phyloP scores from a whole-genome alignment of 768 basidiomycete species.

The Coprinopsis marcescibilis region DNA sequence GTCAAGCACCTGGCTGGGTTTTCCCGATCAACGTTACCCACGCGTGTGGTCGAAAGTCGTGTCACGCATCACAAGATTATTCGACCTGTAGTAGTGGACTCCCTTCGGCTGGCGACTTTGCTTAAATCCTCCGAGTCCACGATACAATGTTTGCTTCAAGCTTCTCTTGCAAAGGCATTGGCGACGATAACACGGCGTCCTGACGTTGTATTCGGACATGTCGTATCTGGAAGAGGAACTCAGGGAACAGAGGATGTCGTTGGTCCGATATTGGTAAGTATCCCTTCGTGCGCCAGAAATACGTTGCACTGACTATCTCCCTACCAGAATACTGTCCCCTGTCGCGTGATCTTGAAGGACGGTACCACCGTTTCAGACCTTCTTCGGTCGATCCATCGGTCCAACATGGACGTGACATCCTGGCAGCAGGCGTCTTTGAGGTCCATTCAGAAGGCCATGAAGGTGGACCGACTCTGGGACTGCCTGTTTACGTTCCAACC shows the following conservation, averaged over 20 bases:
- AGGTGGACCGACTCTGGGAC: constrained; percentile 29
- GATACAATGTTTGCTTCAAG: constrained; percentile 30
- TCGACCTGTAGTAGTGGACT: constrained; percentile 12
- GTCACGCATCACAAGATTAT: constrained; percentile 10
- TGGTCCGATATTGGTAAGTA: constrained; percentile 40
- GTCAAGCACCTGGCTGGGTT: constrained; percentile 20
- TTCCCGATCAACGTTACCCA: constrained; percentile 15
- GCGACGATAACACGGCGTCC: constrained; percentile 24
- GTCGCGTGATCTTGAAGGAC: constrained; percentile 27
- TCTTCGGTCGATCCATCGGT: constrained; percentile 29
- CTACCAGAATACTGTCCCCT: constrained; percentile 40
- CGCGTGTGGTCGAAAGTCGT: background rate
- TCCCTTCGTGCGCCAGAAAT: background rate
- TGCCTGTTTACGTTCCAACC: constrained; percentile 43
- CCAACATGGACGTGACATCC: constrained; percentile 31
- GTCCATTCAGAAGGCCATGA: constrained; percentile 30
- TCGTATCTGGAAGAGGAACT: constrained; percentile 38
- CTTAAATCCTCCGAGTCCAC: constrained; percentile 23
- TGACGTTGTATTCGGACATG: constrained; percentile 42
- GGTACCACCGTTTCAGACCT: constrained; percentile 26
- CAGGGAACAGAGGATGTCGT: constrained; percentile 37
- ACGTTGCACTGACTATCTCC: constrained; percentile 2
- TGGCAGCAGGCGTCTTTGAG: constrained; percentile 45
- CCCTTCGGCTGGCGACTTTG: constrained; percentile 12
- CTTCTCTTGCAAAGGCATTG: constrained; percentile 22